Evolutionary conservation across 31 red algal species (phyloP).

Genomic region (Porphyra umbilicalis): DNA sequence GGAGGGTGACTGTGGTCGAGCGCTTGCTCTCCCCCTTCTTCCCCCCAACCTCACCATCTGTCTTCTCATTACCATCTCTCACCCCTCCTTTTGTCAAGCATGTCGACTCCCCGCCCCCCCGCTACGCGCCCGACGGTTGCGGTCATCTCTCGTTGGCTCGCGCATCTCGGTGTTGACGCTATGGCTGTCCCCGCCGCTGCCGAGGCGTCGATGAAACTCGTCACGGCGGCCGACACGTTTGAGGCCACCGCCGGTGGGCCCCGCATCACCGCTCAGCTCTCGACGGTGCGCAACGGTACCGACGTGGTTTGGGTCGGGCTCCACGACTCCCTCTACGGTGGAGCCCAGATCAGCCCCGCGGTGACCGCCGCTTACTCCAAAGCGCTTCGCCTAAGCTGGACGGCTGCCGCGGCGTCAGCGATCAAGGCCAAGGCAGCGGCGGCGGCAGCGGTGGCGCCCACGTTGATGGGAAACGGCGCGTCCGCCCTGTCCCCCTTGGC

Average conservation of each 20-base stretch:
- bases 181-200: background rate
- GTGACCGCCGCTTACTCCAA: background rate
- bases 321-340: background rate
- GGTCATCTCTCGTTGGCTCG: background rate
- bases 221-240: background rate
- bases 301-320: background rate
- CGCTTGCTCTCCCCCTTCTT: too few relatives aligned
- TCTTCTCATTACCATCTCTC: too few relatives aligned
- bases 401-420: background rate
- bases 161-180: background rate
- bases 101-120: too few relatives aligned
- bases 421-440: background rate
- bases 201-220: background rate
- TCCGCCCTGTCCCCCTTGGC: background rate
- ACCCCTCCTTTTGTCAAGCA: too few relatives aligned
- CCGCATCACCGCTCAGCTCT: background rate
- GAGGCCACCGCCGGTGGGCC: background rate
- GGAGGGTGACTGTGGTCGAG: too few relatives aligned
- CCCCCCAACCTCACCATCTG: too few relatives aligned
- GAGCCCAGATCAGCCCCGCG: background rate
- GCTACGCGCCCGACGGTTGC: too few relatives aligned
- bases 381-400: background rate
- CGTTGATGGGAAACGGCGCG: background rate
- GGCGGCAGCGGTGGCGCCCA: background rate
- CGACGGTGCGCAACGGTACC: background rate